A percentile compares a stretch with the other conserved stretches of the same genome.
Evolutionary conservation across 1,284 basidiomycete species (phyloP).

Genomic region (Trichosporon faecale): DNA sequence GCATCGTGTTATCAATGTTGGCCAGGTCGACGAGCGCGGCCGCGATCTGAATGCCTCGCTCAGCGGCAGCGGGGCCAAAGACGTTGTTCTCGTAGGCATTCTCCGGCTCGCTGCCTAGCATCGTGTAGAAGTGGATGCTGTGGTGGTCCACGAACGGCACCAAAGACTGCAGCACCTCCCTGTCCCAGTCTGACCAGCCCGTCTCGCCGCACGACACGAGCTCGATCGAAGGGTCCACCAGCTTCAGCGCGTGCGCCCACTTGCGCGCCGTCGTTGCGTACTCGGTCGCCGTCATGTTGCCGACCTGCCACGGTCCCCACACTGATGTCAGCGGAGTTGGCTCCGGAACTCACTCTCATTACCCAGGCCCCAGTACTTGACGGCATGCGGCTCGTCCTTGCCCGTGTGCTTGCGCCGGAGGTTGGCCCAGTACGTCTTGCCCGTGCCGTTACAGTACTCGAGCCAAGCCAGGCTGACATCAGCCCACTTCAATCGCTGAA

Average conservation of each 20-base stretch:
- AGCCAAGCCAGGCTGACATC: constrained; percentile 66
- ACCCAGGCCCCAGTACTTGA: constrained; percentile 55
- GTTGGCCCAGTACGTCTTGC: constrained; percentile 59
- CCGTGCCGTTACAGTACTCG: constrained; percentile 62
- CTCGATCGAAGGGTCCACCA: constrained; percentile 62
- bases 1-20: constrained; percentile 35
- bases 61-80: constrained; percentile 53
- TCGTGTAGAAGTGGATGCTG: constrained; percentile 51
- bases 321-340: constrained; percentile 44
- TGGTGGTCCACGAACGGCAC: constrained; percentile 49
- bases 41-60: constrained; percentile 51
- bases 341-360: constrained; percentile 48
- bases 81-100: constrained; percentile 54
- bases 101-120: constrained; percentile 36
- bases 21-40: constrained; percentile 52
- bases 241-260: constrained; percentile 63
- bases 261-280: constrained; percentile 62
- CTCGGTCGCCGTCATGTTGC: constrained; percentile 60
- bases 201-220: constrained; percentile 63
- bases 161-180: constrained; percentile 47
- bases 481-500: constrained; percentile 51
- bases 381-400: constrained; percentile 60
- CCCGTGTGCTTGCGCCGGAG: constrained; percentile 60
- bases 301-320: constrained; percentile 66
- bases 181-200: constrained; percentile 51